Conservation (phyloP, 352 stramenopile species). For the Phytophthora sp. region DNA sequence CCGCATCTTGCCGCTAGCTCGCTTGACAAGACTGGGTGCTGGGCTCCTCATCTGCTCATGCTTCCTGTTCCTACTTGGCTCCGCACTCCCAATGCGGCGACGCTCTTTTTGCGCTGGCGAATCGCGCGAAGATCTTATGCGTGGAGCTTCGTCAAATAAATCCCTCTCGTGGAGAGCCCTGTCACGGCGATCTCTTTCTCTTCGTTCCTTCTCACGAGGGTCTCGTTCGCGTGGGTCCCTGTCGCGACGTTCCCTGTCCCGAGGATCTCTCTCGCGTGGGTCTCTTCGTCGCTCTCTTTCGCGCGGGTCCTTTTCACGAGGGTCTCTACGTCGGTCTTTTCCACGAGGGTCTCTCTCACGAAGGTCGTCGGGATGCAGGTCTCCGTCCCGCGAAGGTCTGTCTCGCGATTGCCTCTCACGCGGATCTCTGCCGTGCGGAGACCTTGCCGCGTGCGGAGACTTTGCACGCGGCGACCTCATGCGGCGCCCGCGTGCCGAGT, state of each 20-base stretch:
- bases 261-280: neutral
- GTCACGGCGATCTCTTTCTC: neutral
- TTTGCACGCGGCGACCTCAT: constrained; percentile 20
- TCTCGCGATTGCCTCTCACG: constrained; percentile 11
- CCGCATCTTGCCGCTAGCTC: constrained; percentile 18
- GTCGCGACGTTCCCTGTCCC: constrained; percentile 3
- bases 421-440: constrained; percentile 17
- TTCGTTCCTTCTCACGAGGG: constrained; percentile 1
- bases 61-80: constrained; percentile 17
- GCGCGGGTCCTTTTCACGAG: neutral
- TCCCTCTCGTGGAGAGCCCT: constrained; percentile 31
- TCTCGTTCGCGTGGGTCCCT: constrained; percentile 13
- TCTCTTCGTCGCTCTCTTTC: constrained; percentile 1
- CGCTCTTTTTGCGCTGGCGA: constrained; percentile 21
- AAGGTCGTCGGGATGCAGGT: constrained; percentile 10
- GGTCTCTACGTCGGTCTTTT: constrained; percentile 10
- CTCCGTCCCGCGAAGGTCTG: constrained; percentile 5
- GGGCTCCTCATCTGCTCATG: constrained; percentile 24
- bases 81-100: constrained; percentile 6
- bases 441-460: constrained; percentile 15
- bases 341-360: neutral
- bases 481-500: constrained; percentile 21
- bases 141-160: constrained; percentile 14
- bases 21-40: constrained; percentile 14
- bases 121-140: constrained; percentile 17